Evolutionary conservation across 306 rosid genomes (phyloP), one percentile per base, ranked within the genome.

Genomic region (Geum urbanum): DNA sequence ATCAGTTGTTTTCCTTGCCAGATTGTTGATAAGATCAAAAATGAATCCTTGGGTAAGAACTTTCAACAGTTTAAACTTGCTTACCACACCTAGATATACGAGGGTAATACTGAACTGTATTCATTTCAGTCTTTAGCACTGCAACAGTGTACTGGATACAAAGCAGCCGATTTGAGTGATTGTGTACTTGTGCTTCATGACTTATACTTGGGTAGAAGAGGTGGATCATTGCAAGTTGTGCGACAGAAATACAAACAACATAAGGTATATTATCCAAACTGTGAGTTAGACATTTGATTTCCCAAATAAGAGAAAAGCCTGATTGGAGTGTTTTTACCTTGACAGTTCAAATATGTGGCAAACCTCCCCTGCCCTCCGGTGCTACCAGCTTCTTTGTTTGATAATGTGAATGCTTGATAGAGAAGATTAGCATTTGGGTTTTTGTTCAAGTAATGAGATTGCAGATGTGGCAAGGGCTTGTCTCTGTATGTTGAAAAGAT

Each of bases 231-330:
- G 79, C 80, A 69, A 56, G 87, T 94, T 67, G 70, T 84, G 58
- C 89, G 90, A 76, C 96, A 89, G 49, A 94, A 90, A 80, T 94
- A 94, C 86, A 94, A 87, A 70, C 87, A 87, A 10, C 96, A 81
- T 14, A 90, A 94, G 99, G 99, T 89, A 76, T 7, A 59, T 7
- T 48, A 20, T 27, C 20, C 19, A 9, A 50, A 40, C 16, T 8
- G 0, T 53, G 64, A 11, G 6, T 69, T 61, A 45, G 67, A 51
- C 62, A 10, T 69, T 40, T 50, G 41, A 7, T 64, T 69, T 53
- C 44, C 7, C 8, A 0, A 8, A 51, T 18, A 44, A 32, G 11
- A 13, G 50, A 15, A 58, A 37, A 45, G 40, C 32, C 81, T 81
- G 69, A 75, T 71, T 57, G 56, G 14, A 46, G 47, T 59, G 44